A percentile compares a stretch with the other conserved stretches of the same genome.
Conservation (phyloP, 306 rosid species). For the Astragalus glycyphyllos region DNA sequence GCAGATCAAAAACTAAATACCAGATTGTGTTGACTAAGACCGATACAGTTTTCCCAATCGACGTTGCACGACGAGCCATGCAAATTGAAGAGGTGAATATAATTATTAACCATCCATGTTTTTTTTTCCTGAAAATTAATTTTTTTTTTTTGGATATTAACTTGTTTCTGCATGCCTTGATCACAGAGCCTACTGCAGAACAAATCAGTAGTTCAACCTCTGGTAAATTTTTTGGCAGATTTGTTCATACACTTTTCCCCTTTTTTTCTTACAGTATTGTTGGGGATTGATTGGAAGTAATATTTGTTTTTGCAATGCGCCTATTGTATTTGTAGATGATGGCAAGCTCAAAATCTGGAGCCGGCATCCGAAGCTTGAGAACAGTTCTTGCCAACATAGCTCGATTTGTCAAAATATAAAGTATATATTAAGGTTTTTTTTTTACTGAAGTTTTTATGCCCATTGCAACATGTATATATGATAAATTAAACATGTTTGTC, state of each 20-base stretch:
- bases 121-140: background rate
- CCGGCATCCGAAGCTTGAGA: slow-evolving; percentile 89
- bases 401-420: slow-evolving; percentile 64
- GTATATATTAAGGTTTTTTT: slow-evolving; percentile 36
- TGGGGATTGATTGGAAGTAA: slow-evolving; percentile 12
- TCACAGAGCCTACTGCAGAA: slow-evolving; percentile 73
- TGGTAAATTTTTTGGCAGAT: slow-evolving; percentile 58
- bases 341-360: slow-evolving; percentile 97
- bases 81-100: slow-evolving; percentile 87
- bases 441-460: slow-evolving; percentile 19
- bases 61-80: slow-evolving; percentile 90
- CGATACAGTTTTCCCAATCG: slow-evolving; percentile 80
- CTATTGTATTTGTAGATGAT: slow-evolving; percentile 75
- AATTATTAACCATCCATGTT: background rate
- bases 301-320: background rate
- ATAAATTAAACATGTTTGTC: slow-evolving; percentile 14
- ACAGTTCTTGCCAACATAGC: slow-evolving; percentile 74
- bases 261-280: background rate
- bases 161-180: slow-evolving; percentile 29
- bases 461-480: background rate
- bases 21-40: slow-evolving; percentile 90
- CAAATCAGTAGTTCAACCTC: slow-evolving; percentile 78
- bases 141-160: slow-evolving; percentile 41
- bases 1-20: slow-evolving; percentile 88
- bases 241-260: slow-evolving; percentile 4